Percentiles rank a stretch among this genome's conserved stretches.
These are phyloP conservation scores for Aspergillus hancockii DNA, from an alignment of 495 filamentous ascomycete species.

Conservation along the genomic window DNA sequence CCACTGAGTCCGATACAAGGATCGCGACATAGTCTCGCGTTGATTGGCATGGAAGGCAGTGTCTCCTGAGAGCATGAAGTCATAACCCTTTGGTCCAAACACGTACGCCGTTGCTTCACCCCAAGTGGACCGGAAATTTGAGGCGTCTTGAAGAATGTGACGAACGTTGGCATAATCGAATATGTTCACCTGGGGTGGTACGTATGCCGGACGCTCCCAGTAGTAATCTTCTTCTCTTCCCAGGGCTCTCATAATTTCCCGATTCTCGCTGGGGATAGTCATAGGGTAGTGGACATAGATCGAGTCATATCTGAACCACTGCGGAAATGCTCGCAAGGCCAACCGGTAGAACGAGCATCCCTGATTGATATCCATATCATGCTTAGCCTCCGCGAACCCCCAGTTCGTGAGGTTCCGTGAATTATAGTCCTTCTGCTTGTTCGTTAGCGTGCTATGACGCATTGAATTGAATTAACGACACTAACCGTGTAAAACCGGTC, in stretches of 20 bases:
- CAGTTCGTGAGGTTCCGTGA: slow-evolving; percentile 78
- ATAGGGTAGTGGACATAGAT: slow-evolving; percentile 87
- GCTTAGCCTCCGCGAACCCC: slow-evolving; percentile 72
- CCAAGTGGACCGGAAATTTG: slow-evolving; percentile 68
- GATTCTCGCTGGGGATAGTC: slow-evolving; percentile 73
- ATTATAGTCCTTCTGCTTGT: slow-evolving; percentile 59
- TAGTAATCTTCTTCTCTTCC: slow-evolving; percentile 70
- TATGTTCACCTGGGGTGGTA: slow-evolving; percentile 53
- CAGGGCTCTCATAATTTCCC: slow-evolving; percentile 69
- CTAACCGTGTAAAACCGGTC: slow-evolving; percentile 54
- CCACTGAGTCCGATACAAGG: slow-evolving; percentile 50
- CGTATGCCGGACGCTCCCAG: slow-evolving; percentile 62
- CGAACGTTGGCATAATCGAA: slow-evolving; percentile 62
- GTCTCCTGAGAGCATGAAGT: slow-evolving; percentile 46
- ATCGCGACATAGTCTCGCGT: slow-evolving; percentile 19
- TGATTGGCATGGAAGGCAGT: slow-evolving; percentile 1
- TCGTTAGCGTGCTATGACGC: slow-evolving; percentile 12
- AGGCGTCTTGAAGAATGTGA: slow-evolving; percentile 58
- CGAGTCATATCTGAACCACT: slow-evolving; percentile 75
- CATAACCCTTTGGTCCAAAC: slow-evolving; percentile 52
- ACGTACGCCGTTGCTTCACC: slow-evolving; percentile 54
- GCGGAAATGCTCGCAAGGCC: slow-evolving; percentile 75
- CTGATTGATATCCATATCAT: slow-evolving; percentile 71
- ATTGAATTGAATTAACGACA: slow-evolving; percentile 22
- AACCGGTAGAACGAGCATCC: slow-evolving; percentile 87